Evolutionary conservation across 148 eudicot species (phyloP), one percentile per base, ranked within the genome.

Genomic region (Euryodendron excelsum): DNA sequence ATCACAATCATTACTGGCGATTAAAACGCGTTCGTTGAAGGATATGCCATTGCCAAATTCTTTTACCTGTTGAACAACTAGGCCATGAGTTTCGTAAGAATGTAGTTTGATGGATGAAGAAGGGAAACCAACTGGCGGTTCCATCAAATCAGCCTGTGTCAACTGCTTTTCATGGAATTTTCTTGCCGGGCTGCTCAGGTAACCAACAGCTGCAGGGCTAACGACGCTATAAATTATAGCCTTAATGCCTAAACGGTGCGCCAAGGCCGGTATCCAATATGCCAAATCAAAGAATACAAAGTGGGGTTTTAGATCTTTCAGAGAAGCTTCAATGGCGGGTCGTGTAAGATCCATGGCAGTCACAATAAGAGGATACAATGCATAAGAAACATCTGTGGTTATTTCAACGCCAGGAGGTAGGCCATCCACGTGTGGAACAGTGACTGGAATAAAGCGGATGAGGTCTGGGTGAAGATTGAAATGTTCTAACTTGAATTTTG

Each of bases 231-330:
- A 88, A 17, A 66, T 53, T 1, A 88, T 58, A 1, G 86, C 75
- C 78, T 86, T 88, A 12, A 86, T 75, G 23, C 68, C 75, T 39
- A 82, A 67, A 31, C 77, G 75, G 47, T 80, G 78, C 1, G 89
- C 88, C 23, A 89, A 25, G 5, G 68, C 56, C 3, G 93, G 93
- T 12, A 90, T 1, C 93, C 93, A 90, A 72, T 88, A 82, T 1
- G 87, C 59, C 48, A 89, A 82, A 68, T 89, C 92, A 25, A 68
- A 85, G 78, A 89, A 86, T 2, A 86, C 74, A 28, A 88, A 82
- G 47, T 88, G 69, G 31, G 87, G 85, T 37, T 81, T 82, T 25
- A 88, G 80, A n/a, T 31, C 30, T n/a, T n/a, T n/a, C n/a, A n/a
- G n/a, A n/a, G n/a, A n/a, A n/a, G n/a, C n/a, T n/a, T n/a, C n/a